A percentile compares a stretch with the other conserved stretches of the same genome.
phyloP scores from a whole-genome alignment of 306 rosid species.

The Cicer pinnatifidum region DNA sequence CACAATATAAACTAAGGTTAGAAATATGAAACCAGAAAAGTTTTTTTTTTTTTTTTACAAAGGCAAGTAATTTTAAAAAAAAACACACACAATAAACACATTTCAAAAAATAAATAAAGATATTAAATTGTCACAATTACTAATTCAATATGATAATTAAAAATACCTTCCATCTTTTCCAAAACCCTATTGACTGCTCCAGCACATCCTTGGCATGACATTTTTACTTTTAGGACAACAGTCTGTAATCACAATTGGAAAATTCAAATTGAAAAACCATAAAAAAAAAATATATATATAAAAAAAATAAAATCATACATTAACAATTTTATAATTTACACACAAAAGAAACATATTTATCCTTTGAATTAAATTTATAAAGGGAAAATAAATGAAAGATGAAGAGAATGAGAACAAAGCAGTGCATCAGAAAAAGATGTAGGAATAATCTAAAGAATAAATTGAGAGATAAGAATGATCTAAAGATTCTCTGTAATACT shows the following conservation, averaged over 20 bases:
- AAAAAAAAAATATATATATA: too few relatives aligned
- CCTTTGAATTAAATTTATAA: slow-evolving; percentile 3
- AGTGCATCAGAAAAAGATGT: not conserved
- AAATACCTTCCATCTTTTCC: slow-evolving; percentile 85
- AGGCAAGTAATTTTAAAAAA: too few relatives aligned
- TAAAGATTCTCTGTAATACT: too few relatives aligned
- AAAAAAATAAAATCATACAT: not conserved
- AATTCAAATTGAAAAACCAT: not conserved
- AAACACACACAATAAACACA: not conserved
- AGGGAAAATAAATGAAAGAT: not conserved
- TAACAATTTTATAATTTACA: not conserved
- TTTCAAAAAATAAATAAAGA: not conserved
- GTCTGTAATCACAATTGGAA: slow-evolving; percentile 60
- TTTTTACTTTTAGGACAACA: slow-evolving; percentile 84
- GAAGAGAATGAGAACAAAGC: not conserved
- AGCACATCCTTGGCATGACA: slow-evolving; percentile 91
- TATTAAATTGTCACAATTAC: slow-evolving; percentile 11
- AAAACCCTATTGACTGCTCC: slow-evolving; percentile 94
- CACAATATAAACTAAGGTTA: too few relatives aligned
- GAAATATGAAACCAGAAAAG: too few relatives aligned
- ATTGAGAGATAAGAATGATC: too few relatives aligned
- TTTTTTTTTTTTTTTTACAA: too few relatives aligned
- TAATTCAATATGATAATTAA: not conserved
- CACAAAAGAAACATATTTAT: not conserved
- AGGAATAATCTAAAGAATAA: not conserved